Base-by-base conservation (phyloP, 805 yeast genomes). In the Yueomyces sp. region DNA sequence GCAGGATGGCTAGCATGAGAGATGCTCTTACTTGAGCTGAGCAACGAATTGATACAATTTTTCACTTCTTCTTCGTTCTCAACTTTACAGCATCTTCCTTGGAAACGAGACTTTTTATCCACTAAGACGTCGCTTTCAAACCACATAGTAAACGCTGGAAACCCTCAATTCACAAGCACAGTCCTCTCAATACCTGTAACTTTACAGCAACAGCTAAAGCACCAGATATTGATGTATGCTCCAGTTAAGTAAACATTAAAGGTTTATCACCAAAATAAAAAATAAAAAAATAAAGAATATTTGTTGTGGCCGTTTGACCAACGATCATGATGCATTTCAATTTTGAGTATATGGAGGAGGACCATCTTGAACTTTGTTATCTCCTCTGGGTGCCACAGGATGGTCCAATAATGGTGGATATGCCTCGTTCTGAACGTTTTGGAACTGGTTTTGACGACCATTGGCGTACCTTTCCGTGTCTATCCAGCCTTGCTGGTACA, bases 1-100 rank as follows among this genome's bases (percentile, higher is more conserved):
- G 74, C 71, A 4, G 81, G 84, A 59, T 85, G 95, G 4, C 80
- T 65, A 0, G 94, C 83, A 49, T 73, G 76, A 2, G 59, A 53
- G 0, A 81, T 57, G 3, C 65, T 54, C 50, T 77, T 77, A 50
- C 79, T 73, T 4, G 64, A 54, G 1, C 45, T 42, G 6, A 70
- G 48, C 9, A 84, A 63, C 30, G 67, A 60, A 11, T 61, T 48
- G 4, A 83, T 49, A 1, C 74, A 53, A 0, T 30, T 38, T 1
- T 69, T 61, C 0, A 83, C 68, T 2, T 77, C 76, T 0, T 59
- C 48, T 11, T 65, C 57, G 26, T 64, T 52, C 0, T 44, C 40
- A 0, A 82, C 49, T 0, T 57, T 50, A 1, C 72, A 68, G 44
- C 76, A 72, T 48, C 81, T 70, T 1, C 79, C 90, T 56, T 79